phyloP scores from a whole-genome alignment of 176 grass and related monocot genomes.

The Phyllostachys edulis region DNA sequence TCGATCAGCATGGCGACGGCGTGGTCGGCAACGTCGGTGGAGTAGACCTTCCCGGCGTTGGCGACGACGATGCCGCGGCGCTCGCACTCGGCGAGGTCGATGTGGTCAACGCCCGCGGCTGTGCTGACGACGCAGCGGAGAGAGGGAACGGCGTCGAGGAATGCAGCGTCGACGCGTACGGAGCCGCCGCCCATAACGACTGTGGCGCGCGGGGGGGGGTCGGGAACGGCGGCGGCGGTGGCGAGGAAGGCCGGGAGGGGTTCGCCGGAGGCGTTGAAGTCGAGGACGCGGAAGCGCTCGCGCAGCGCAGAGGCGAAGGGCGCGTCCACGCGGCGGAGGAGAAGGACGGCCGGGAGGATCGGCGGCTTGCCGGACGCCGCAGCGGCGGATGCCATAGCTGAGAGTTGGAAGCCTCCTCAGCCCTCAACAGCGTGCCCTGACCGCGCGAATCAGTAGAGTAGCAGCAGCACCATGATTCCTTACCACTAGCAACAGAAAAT shows the following conservation, averaged over 20 bases:
- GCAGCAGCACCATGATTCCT: no score
- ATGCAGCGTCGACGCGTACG: not conserved
- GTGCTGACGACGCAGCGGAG: conserved; percentile 42
- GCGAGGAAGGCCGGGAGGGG: not conserved
- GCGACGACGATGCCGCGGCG: conserved; percentile 16
- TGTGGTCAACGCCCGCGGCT: conserved; percentile 44
- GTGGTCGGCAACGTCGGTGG: conserved; percentile 43
- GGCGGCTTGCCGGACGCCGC: not conserved
- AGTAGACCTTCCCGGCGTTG: conserved; percentile 46
- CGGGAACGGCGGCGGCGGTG: not conserved
- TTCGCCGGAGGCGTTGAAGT: not conserved
- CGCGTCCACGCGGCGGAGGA: conserved; percentile 3
- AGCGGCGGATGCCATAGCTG: not conserved
- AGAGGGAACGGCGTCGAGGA: conserved; percentile 34
- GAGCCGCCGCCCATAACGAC: conserved; percentile 8
- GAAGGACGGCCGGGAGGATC: conserved; percentile 3
- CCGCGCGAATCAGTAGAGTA: no score
- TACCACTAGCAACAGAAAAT: no score
- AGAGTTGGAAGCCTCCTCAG: not conserved
- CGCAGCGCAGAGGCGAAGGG: conserved; percentile 15
- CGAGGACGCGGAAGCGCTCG: conserved; percentile 27
- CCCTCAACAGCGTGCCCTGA: no score
- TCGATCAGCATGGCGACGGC: conserved; percentile 55
- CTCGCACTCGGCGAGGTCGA: conserved; percentile 55
- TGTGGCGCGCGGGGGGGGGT: conserved; percentile 26